Conservation (phyloP, 2,329 filamentous ascomycete species). For the Erysiphe pulchra region DNA sequence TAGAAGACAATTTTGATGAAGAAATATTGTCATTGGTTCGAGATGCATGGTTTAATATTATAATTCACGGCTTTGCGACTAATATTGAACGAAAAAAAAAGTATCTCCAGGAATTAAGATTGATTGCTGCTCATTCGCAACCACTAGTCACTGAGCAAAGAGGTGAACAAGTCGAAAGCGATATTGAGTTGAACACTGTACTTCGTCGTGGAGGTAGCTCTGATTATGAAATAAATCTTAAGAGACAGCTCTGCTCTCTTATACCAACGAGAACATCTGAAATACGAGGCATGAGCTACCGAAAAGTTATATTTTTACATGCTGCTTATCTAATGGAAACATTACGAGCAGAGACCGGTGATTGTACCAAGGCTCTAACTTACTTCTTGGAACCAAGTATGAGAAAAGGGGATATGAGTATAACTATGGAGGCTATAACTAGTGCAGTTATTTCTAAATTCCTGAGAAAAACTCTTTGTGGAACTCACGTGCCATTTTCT, state of each 20-base stretch:
- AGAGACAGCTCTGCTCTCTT: constrained; percentile 46
- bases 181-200: constrained; percentile 89
- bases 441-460: constrained; percentile 56
- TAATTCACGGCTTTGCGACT: constrained; percentile 70
- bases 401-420: constrained; percentile 35
- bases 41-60: constrained; percentile 96
- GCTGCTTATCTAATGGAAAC: constrained; percentile 76
- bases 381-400: constrained; percentile 91
- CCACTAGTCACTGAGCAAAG: constrained; percentile 73
- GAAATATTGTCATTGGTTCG: constrained; percentile 50
- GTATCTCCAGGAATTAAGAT: constrained; percentile 50
- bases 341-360: constrained; percentile 60
- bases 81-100: constrained; percentile 47
- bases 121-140: constrained; percentile 68
- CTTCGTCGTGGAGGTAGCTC: constrained; percentile 64
- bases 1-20: constrained; percentile 26
- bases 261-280: constrained; percentile 55
- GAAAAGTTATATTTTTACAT: constrained; percentile 78
- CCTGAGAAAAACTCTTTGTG: constrained; percentile 45
- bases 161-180: constrained; percentile 75
- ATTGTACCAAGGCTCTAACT: constrained; percentile 68
- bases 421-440: constrained; percentile 36
- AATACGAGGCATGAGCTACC: constrained; percentile 61
- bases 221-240: constrained; percentile 56
- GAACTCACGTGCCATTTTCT: constrained; percentile 53